These are phyloP conservation scores for Hydnomerulius pinastri DNA, from an alignment of 768 basidiomycete species.

Conservation along the genomic window DNA sequence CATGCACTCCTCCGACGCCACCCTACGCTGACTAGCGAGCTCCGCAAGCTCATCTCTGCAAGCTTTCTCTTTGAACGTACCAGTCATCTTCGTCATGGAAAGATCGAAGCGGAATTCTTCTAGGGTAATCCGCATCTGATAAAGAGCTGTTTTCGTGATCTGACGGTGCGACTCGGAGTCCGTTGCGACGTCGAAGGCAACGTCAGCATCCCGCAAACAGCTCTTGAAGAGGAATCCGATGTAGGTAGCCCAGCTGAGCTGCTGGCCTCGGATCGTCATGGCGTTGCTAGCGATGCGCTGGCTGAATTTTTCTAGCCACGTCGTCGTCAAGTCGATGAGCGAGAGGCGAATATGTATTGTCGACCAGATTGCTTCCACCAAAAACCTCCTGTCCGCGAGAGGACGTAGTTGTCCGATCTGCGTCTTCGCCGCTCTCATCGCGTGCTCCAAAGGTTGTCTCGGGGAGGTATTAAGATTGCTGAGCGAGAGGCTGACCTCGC, in stretches of 20 bases:
- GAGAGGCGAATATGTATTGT: slow-evolving; percentile 55
- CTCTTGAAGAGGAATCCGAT: slow-evolving; percentile 46
- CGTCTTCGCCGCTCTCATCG: slow-evolving; percentile 51
- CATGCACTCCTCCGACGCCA: slow-evolving; percentile 6
- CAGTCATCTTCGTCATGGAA: slow-evolving; percentile 29
- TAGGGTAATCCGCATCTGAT: slow-evolving; percentile 46
- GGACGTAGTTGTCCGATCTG: slow-evolving; percentile 60
- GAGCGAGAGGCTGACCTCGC: slow-evolving; percentile 41
- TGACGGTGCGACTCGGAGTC: slow-evolving; percentile 56
- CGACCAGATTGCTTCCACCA: slow-evolving; percentile 60
- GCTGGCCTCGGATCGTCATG: slow-evolving; percentile 18
- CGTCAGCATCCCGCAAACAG: slow-evolving; percentile 47
- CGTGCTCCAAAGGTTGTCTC: slow-evolving; percentile 45
- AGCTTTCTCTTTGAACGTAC: slow-evolving; percentile 15
- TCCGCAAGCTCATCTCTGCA: slow-evolving; percentile 20
- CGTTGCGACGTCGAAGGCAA: slow-evolving; percentile 48
- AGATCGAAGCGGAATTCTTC: slow-evolving; percentile 54
- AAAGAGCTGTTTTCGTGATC: slow-evolving; percentile 44
- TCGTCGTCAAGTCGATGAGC: slow-evolving; percentile 45
- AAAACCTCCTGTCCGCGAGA: slow-evolving; percentile 57
- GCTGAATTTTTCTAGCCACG: slow-evolving; percentile 40
- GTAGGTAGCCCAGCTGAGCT: slow-evolving; percentile 50
- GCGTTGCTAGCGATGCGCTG: slow-evolving; percentile 19
- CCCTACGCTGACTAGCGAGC: slow-evolving; percentile 17
- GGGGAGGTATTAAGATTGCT: slow-evolving; percentile 38